These are phyloP conservation scores for Thalassiosira mediterranea DNA, from an alignment of 352 stramenopile genomes.

Conservation along the genomic window DNA sequence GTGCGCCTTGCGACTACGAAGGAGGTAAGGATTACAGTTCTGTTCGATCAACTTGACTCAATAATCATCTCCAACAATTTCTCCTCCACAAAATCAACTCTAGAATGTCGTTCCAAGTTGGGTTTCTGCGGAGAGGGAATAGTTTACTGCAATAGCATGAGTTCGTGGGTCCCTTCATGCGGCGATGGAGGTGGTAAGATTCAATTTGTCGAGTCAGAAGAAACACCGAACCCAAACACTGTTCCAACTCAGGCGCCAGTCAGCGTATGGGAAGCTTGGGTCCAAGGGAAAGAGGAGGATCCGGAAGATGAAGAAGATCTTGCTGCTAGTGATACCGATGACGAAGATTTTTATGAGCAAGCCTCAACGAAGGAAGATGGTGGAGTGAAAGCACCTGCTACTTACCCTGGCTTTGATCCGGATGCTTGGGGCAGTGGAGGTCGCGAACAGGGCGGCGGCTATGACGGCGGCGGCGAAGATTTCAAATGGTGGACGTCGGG, in stretches of 20 bases:
- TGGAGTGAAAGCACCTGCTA: neutral
- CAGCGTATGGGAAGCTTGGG: constrained; percentile 26
- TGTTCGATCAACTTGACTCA: neutral
- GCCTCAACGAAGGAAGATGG: neutral
- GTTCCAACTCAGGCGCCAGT: constrained; percentile 14
- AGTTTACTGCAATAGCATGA: constrained; percentile 49
- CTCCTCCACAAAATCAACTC: neutral
- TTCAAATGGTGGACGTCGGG: no score
- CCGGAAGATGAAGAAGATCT: neutral
- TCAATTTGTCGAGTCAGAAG: constrained; percentile 6
- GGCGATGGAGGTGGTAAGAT: constrained; percentile 10
- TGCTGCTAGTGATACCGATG: constrained; percentile 15
- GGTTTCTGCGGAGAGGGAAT: constrained; percentile 55
- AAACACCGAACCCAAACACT: constrained; percentile 12
- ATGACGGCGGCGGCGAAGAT: no score
- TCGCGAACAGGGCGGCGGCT: neutral
- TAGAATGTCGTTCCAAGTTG: constrained; percentile 49
- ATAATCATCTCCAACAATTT: neutral
- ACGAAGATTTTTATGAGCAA: constrained; percentile 9
- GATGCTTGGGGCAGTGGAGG: constrained; percentile 25
- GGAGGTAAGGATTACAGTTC: constrained; percentile 2
- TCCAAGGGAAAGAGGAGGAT: constrained; percentile 4
- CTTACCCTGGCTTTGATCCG: constrained; percentile 4
- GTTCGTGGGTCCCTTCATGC: constrained; percentile 41
- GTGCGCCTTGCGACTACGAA: constrained; percentile 45